These are phyloP conservation scores for Periconia sp. DNA, from an alignment of 2,329 filamentous ascomycete genomes.

Conservation along the genomic window DNA sequence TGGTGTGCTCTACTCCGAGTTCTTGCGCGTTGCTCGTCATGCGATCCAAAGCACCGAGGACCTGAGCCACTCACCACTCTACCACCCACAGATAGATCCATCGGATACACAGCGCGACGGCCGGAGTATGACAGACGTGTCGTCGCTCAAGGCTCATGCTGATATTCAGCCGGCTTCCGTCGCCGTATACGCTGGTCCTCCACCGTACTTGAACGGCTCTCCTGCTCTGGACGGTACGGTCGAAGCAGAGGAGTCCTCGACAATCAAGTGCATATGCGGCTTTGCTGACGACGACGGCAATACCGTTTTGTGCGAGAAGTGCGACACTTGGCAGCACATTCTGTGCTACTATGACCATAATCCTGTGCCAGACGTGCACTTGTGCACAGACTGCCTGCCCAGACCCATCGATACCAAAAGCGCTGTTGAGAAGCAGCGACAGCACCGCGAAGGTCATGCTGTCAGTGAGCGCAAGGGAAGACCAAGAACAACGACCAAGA, in stretches of 20 bases:
- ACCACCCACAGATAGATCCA: constrained; percentile 15
- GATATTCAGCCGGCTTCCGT: constrained; percentile 44
- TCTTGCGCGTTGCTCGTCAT: constrained; percentile 44
- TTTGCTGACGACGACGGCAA: constrained; percentile 95
- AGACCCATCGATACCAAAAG: constrained; percentile 71
- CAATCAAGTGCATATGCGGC: constrained; percentile 96
- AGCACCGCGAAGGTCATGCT: constrained; percentile 61
- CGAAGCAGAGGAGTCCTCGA: constrained; percentile 78
- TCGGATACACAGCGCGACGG: constrained; percentile 21
- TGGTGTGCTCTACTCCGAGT: constrained; percentile 27
- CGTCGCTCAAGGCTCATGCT: constrained; percentile 46
- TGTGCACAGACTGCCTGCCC: constrained; percentile 85
- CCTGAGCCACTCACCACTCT: constrained; percentile 37
- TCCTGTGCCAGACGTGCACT: constrained; percentile 73
- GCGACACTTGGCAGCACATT: constrained; percentile 98
- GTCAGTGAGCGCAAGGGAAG: constrained; percentile 66
- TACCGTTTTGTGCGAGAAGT: constrained; percentile 93
- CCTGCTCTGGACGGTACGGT: constrained; percentile 46
- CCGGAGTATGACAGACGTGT: constrained; percentile 48
- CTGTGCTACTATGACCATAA: constrained; percentile 87
- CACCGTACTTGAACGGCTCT: constrained; percentile 39
- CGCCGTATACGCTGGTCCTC: constrained; percentile 30
- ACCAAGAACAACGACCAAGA: constrained; percentile 75
- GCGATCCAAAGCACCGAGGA: constrained; percentile 43
- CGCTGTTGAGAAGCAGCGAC: constrained; percentile 71